Evolutionary conservation across 305 asterid species (phyloP), one percentile per base, ranked within the genome.

Genomic region (Fraxinus ornus): DNA sequence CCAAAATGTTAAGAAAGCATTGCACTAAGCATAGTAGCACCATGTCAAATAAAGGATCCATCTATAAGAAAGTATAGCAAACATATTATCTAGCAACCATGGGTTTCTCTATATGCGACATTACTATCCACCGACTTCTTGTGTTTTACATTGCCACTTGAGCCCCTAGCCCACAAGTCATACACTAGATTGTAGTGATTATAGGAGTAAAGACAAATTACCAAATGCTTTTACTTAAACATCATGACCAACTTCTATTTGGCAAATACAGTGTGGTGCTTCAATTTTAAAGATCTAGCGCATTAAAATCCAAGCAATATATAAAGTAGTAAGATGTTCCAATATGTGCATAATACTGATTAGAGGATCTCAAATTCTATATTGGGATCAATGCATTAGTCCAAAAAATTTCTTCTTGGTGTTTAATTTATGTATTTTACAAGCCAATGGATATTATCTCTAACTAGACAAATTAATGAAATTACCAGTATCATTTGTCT

Each of bases 401-500:
- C 32, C 0, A 7, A 2, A 55, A n/a, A 4, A 4, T 55, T n/a
- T 55, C 24, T n/a, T 55, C 33, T 30, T 30, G 33, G 2, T n/a
- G 30, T 33, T 39, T 21, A 22, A 12, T 12, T 12, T 57, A 13
- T 12, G 19, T 57, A 0, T 71, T 10, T 57, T 57, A 55, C 7
- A 60, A 1, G 72, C 71, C 64, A 19, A 21, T 7, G 37, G 26
- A 75, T 8, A 19, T 35, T 30, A 24, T 3, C 37, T 13, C 75
- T n/a, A 28, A 28, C 1, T 2, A 8, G 30, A 7, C 32, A 55
- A 36, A 32, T 7, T 22, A 9, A 41, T 30, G 44, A 7, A 79
- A 88, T 26, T 86, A 95, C 98, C 97, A 85, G 79, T 80, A 91
- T 80, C 97, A 95, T 93, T 84, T 83, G 85, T 79, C 88, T 84